phyloP scores from a whole-genome alignment of 2,329 filamentous ascomycete species.

The Penicillium crustosum region DNA sequence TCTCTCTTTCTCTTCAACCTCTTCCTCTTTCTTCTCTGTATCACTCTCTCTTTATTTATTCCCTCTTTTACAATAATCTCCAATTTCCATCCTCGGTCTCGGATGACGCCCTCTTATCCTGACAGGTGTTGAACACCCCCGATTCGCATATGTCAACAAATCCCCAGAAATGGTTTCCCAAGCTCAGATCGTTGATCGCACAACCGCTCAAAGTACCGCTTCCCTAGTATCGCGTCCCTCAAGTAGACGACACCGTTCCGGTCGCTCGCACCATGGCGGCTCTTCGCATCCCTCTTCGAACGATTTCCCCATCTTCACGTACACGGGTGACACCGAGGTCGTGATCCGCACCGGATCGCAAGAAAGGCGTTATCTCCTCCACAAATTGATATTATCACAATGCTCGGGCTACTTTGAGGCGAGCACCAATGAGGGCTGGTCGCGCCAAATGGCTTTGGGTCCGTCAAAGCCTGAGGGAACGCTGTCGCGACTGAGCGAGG shows the following conservation, averaged over 20 bases:
- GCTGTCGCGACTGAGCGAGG: slow-evolving; percentile 39
- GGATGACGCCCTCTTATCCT: slow-evolving; percentile 16
- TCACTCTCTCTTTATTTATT: not conserved
- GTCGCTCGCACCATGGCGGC: slow-evolving; percentile 77
- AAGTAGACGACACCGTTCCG: slow-evolving; percentile 69
- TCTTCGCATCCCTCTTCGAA: slow-evolving; percentile 71
- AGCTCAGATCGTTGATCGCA: slow-evolving; percentile 50
- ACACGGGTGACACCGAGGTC: slow-evolving; percentile 92
- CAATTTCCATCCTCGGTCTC: not conserved
- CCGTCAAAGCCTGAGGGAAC: slow-evolving; percentile 50
- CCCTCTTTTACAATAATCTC: not conserved
- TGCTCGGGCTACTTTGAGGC: slow-evolving; percentile 94
- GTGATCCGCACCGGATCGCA: slow-evolving; percentile 67
- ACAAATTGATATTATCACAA: slow-evolving; percentile 81
- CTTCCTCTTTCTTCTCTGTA: not conserved
- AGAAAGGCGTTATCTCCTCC: slow-evolving; percentile 82
- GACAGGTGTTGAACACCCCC: slow-evolving; percentile 15
- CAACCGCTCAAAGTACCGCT: slow-evolving; percentile 60
- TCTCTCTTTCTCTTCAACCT: not conserved
- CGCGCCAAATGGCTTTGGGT: slow-evolving; percentile 37
- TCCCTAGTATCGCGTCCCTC: slow-evolving; percentile 65
- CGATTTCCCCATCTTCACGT: slow-evolving; percentile 87
- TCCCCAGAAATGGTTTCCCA: slow-evolving; percentile 40
- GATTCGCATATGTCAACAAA: slow-evolving; percentile 8
- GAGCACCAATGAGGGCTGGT: slow-evolving; percentile 74